These are phyloP conservation scores for Colletotrichum siamense DNA, from an alignment of 2,329 filamentous ascomycete genomes.

Conservation along the genomic window DNA sequence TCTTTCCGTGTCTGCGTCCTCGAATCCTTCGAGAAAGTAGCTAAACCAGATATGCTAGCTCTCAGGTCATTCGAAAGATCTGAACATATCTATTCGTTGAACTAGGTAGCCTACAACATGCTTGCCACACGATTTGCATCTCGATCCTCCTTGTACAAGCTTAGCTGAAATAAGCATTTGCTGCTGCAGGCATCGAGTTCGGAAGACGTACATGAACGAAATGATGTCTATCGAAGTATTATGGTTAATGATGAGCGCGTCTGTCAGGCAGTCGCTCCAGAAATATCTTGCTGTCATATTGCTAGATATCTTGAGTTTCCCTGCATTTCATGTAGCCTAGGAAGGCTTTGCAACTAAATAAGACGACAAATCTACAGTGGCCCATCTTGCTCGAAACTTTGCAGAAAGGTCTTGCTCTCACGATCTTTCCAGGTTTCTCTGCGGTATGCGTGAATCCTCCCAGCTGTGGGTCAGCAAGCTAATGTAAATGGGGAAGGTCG, in stretches of 20 bases:
- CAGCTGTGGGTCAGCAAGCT: neutral
- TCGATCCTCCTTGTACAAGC: neutral
- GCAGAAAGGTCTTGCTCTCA: neutral
- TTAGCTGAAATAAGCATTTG: neutral
- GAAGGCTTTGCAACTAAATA: neutral
- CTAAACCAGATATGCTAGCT: neutral
- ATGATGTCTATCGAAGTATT: neutral
- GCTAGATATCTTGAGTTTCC: neutral
- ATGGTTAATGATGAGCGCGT: neutral
- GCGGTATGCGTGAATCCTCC: neutral
- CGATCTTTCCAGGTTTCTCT: neutral
- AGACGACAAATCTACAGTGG: neutral
- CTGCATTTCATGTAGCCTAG: neutral
- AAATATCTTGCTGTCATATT: neutral
- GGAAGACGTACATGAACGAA: neutral
- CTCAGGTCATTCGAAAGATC: neutral
- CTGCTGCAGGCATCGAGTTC: neutral
- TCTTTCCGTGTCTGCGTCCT: neutral
- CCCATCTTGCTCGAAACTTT: no score
- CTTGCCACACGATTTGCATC: neutral
- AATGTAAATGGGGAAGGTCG: slow-evolving; percentile 15
- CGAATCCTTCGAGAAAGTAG: neutral
- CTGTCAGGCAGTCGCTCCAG: neutral
- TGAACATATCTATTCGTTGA: neutral
- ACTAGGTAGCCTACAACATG: neutral